A percentile compares a stretch with the other conserved stretches of the same genome.
Evolutionary conservation across 257 asterid species (phyloP).

Genomic region (Nicotiana tomentosiformis): DNA sequence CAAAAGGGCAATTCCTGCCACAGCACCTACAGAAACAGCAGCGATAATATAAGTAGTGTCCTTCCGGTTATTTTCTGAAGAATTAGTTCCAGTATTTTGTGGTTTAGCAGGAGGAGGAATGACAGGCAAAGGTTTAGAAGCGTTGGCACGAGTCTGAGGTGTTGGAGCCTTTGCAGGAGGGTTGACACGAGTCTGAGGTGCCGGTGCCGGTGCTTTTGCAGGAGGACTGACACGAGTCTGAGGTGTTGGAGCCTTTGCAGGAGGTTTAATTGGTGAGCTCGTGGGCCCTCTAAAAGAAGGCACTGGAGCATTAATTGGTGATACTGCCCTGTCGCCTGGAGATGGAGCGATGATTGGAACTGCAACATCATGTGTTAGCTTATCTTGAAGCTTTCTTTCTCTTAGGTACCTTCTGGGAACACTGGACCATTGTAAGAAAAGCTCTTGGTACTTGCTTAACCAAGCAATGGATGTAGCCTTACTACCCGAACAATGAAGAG

Average conservation of each 20-base stretch:
- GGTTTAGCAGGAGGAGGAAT: slow-evolving; percentile 11
- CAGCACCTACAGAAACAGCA: slow-evolving; percentile 32
- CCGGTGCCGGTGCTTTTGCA: neutral
- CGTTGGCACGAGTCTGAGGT: slow-evolving; percentile 5
- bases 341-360: slow-evolving; percentile 8
- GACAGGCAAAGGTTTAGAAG: slow-evolving; percentile 11
- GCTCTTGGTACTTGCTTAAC: slow-evolving; percentile 22
- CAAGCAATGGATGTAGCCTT: neutral
- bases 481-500: neutral
- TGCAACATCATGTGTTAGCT: neutral
- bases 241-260: slow-evolving; percentile 21
- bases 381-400: slow-evolving; percentile 6
- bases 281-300: slow-evolving; percentile 13
- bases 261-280: slow-evolving; percentile 10
- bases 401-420: slow-evolving; percentile 66
- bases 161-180: slow-evolving; percentile 7
- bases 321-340: slow-evolving; percentile 22
- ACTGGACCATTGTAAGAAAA: slow-evolving; percentile 26
- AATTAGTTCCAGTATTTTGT: slow-evolving; percentile 2
- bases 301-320: slow-evolving; percentile 16
- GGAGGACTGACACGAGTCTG: neutral
- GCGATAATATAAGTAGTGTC: slow-evolving; percentile 23
- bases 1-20: slow-evolving; percentile 41
- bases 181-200: neutral
- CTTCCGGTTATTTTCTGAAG: slow-evolving; percentile 10